Evolutionary conservation across 2,329 filamentous ascomycete species (phyloP), one percentile per base, ranked within the genome.

Genomic region (Diplocarpon rosae): DNA sequence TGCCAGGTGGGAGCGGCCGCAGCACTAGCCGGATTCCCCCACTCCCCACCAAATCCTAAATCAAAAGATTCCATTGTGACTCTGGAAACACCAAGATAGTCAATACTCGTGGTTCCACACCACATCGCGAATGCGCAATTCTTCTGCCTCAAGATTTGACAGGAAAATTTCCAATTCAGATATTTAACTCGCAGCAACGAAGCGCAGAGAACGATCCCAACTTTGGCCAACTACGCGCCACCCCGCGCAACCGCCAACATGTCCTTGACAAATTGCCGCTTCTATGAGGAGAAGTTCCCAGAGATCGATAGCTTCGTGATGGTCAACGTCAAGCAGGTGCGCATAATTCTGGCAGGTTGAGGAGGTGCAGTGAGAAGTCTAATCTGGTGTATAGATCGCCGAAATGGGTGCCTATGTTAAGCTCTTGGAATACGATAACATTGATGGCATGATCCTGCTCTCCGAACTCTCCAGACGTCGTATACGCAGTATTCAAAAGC

Each of bases 351-450:
- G 17, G 16, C 20, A 14, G 9, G 29, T 17, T 17, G 8, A 28
- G n/a, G 28, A 30, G 28, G 9, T 17, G 13, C 6, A 39, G 20
- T 31, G 24, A 40, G 44, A 50, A 51, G 9, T 34, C 47, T 52
- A 45, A 52, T 15, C 16, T 27, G 28, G 17, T 15, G 9, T 35
- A 14, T 37, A 92, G 85, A 98, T 98, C 65, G 92, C 92, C 66
- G 93, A 98, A 70, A 98, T 98, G 93, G 92, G 92, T 67, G 92
- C 93, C 60, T 98, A 98, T 67, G 93, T 98, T 63, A 98, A 98
- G 72, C 82, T 98, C 45, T 83, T 98, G 59, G 92, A 98, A 72
- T 98, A 98, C 70, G 92, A 98, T 70, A 95, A 96, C 71, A 98
- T 98, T 62, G 93, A 98, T 65, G 92, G 92, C 78, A 98, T 98